Conservation (phyloP, 306 rosid genomes). For the Lotus japonicus region DNA sequence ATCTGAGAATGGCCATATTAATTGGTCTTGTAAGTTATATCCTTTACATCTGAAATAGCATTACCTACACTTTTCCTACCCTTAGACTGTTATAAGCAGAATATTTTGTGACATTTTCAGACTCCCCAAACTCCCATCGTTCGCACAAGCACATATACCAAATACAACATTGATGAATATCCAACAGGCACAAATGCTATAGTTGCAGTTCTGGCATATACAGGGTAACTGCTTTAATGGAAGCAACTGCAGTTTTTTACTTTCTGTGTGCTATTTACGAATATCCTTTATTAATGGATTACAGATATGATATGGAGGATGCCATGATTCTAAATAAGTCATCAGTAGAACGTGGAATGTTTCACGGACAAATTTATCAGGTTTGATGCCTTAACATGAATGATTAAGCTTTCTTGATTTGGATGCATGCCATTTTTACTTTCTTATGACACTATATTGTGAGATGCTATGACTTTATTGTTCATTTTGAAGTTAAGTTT, state of each 20-base stretch:
- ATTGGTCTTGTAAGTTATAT: conserved; percentile 6
- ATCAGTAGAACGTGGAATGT: conserved; percentile 97
- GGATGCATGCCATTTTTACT: not conserved
- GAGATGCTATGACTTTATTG: not conserved
- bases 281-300: conserved; percentile 18
- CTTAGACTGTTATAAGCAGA: not conserved
- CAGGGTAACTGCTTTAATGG: conserved; percentile 59
- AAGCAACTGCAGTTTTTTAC: conserved; percentile 2
- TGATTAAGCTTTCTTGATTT: conserved; percentile 12
- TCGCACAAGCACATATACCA: conserved; percentile 65
- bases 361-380: conserved; percentile 89
- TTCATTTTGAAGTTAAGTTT: conserved; percentile 11
- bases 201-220: conserved; percentile 92
- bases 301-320: conserved; percentile 96
- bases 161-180: conserved; percentile 69
- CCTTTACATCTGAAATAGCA: not conserved
- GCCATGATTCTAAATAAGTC: conserved; percentile 98
- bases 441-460: not conserved
- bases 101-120: conserved; percentile 44
- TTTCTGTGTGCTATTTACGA: conserved; percentile 6
- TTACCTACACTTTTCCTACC: not conserved
- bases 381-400: conserved; percentile 32
- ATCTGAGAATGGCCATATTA: not conserved
- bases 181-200: conserved; percentile 95
- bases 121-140: conserved; percentile 92